These are phyloP conservation scores for Plasmodium coatneyi DNA, from an alignment of 169 alveolate genomes.

Conservation along the genomic window DNA sequence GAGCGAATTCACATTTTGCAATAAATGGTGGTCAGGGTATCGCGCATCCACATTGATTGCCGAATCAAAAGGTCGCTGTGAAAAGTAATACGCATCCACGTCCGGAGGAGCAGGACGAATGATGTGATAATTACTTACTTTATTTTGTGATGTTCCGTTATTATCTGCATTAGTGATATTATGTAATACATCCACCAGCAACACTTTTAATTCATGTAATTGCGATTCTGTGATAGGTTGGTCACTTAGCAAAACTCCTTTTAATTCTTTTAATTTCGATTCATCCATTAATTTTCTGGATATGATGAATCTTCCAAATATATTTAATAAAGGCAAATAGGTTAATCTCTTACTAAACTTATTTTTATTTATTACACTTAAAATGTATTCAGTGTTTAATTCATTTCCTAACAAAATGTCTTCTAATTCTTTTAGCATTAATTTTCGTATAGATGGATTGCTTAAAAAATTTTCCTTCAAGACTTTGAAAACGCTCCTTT, in stretches of 20 bases:
- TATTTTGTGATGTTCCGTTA: not conserved
- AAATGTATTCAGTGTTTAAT: not conserved
- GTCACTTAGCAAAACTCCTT: not conserved
- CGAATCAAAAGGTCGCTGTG: not conserved
- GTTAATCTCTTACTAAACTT: not conserved
- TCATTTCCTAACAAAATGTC: constrained; percentile 17
- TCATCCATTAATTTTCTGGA: not conserved
- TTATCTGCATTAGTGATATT: not conserved
- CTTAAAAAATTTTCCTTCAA: not conserved
- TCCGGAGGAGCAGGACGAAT: not conserved
- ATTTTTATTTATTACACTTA: not conserved
- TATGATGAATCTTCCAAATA: not conserved
- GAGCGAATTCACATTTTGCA: not conserved
- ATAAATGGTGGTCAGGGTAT: not conserved
- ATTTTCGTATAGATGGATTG: not conserved
- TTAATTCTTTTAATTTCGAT: constrained; percentile 12
- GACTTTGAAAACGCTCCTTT: not conserved
- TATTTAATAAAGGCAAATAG: not conserved
- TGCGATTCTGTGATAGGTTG: not conserved
- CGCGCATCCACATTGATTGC: not conserved
- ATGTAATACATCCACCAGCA: not conserved
- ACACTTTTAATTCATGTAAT: not conserved
- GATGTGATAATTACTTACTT: too few relatives aligned
- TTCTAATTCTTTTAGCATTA: constrained; percentile 12
- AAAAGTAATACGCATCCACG: not conserved